Evolutionary conservation across 768 basidiomycete species (phyloP).

Genomic region (Candolleomyces eurysporus): DNA sequence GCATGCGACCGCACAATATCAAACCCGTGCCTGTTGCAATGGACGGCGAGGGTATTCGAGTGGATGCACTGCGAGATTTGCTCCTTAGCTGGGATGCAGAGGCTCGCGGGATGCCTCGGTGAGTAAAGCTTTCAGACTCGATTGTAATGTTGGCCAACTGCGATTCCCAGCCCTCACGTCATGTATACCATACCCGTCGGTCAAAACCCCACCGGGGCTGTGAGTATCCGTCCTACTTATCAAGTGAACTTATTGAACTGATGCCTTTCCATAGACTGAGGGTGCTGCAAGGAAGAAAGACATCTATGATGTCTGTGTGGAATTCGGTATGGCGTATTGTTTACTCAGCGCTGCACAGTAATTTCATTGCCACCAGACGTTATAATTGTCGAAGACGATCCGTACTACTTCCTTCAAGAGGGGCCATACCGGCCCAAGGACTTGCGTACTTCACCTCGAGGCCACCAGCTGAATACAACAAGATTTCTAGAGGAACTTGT

Average conservation of each 20-base stretch:
- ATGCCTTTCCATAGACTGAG: slow-evolving; percentile 48
- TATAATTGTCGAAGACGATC: slow-evolving; percentile 83
- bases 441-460: slow-evolving; percentile 21
- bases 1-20: slow-evolving; percentile 39
- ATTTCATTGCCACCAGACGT: slow-evolving; percentile 44
- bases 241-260: not conserved
- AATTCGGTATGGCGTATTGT: slow-evolving; percentile 53
- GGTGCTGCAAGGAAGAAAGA: slow-evolving; percentile 61
- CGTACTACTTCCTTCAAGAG: slow-evolving; percentile 74
- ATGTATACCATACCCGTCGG: slow-evolving; percentile 79
- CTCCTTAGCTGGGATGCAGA: slow-evolving; percentile 66
- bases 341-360: not conserved
- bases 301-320: slow-evolving; percentile 78
- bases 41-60: slow-evolving; percentile 69
- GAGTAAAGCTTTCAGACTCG: slow-evolving; percentile 7
- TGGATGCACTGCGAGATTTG: slow-evolving; percentile 54
- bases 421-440: slow-evolving; percentile 49
- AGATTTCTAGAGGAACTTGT: too few relatives aligned
- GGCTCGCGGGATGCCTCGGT: slow-evolving; percentile 56
- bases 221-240: slow-evolving; percentile 29
- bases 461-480: too few relatives aligned
- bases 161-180: slow-evolving; percentile 71
- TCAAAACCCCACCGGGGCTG: slow-evolving; percentile 79
- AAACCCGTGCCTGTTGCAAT: slow-evolving; percentile 56
- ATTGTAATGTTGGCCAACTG: not conserved